These are phyloP conservation scores for Penicillium flavigenum DNA, from an alignment of 495 filamentous ascomycete genomes.

Conservation along the genomic window DNA sequence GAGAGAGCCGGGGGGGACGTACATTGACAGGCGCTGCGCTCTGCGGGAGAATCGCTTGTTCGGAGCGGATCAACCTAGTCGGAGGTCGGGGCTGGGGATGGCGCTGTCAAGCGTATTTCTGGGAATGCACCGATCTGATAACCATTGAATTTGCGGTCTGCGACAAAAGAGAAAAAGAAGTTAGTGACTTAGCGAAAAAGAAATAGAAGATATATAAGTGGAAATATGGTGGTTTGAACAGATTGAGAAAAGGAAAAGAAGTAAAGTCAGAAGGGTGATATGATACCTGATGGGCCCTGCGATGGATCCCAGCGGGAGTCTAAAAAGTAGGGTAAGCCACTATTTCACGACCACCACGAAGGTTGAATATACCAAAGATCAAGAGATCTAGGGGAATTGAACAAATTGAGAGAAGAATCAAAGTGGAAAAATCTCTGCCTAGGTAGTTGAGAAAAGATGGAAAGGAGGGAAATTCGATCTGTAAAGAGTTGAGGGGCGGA, in stretches of 20 bases:
- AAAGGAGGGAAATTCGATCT: constrained; percentile 24
- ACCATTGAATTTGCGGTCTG: constrained; percentile 13
- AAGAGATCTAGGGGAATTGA: constrained; percentile 16
- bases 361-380: constrained; percentile 18
- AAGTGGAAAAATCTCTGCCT: neutral
- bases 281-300: constrained; percentile 27
- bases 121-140: constrained; percentile 36
- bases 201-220: constrained; percentile 7
- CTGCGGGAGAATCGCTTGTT: constrained; percentile 48
- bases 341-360: constrained; percentile 12
- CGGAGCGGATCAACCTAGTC: constrained; percentile 44
- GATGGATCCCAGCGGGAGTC: constrained; percentile 34
- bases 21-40: constrained; percentile 29
- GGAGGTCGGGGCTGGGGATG: constrained; percentile 41
- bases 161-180: constrained; percentile 13
- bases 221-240: constrained; percentile 11
- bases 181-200: constrained; percentile 7
- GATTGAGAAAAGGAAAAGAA: constrained; percentile 2
- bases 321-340: constrained; percentile 26
- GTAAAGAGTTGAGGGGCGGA: constrained; percentile 23
- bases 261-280: constrained; percentile 11
- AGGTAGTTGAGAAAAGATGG: constrained; percentile 3
- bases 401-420: constrained; percentile 6
- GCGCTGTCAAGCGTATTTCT: constrained; percentile 43
- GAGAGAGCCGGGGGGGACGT: constrained; percentile 32